Conservation (phyloP, 352 stramenopile species). For the Globisporangium solare region DNA sequence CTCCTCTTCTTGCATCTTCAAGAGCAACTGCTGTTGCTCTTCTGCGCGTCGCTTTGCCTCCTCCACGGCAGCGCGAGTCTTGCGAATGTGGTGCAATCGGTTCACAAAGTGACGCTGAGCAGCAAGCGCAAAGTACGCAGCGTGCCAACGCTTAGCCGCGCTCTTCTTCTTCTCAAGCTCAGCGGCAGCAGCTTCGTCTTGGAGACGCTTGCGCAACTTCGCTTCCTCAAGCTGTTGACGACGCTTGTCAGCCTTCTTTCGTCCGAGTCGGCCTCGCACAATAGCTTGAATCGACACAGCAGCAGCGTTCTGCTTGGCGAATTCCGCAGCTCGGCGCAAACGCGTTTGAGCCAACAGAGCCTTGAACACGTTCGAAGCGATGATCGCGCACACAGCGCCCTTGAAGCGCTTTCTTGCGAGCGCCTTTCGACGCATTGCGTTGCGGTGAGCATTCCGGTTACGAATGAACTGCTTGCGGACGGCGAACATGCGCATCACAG, state of each 20-base stretch:
- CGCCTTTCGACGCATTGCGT: slow-evolving; percentile 56
- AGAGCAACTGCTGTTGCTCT: slow-evolving; percentile 54
- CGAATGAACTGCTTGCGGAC: slow-evolving; percentile 82
- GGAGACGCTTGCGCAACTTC: slow-evolving; percentile 72
- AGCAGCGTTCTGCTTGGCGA: slow-evolving; percentile 41
- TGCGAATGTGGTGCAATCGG: slow-evolving; percentile 78
- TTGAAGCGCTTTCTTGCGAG: slow-evolving; percentile 71
- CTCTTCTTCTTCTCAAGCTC: slow-evolving; percentile 68
- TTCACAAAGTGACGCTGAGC: slow-evolving; percentile 79
- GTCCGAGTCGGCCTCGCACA: slow-evolving; percentile 76
- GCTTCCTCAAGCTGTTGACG: slow-evolving; percentile 66
- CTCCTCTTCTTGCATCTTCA: slow-evolving; percentile 70
- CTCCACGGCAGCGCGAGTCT: slow-evolving; percentile 70
- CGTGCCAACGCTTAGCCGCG: slow-evolving; percentile 76
- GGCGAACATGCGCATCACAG: slow-evolving; percentile 82
- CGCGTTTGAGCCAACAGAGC: slow-evolving; percentile 49
- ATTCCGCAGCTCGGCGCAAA: slow-evolving; percentile 35
- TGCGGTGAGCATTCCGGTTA: slow-evolving; percentile 60
- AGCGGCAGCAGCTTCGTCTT: slow-evolving; percentile 61
- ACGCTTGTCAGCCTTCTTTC: slow-evolving; percentile 64
- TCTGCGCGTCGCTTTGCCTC: slow-evolving; percentile 67
- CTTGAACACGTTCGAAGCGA: slow-evolving; percentile 67
- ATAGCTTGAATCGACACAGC: slow-evolving; percentile 77
- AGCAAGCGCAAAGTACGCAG: slow-evolving; percentile 57
- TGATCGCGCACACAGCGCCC: slow-evolving; percentile 54